These are phyloP conservation scores for Ophiocordyceps unilateralis DNA, from an alignment of 2,329 filamentous ascomycete species.

Conservation along the genomic window DNA sequence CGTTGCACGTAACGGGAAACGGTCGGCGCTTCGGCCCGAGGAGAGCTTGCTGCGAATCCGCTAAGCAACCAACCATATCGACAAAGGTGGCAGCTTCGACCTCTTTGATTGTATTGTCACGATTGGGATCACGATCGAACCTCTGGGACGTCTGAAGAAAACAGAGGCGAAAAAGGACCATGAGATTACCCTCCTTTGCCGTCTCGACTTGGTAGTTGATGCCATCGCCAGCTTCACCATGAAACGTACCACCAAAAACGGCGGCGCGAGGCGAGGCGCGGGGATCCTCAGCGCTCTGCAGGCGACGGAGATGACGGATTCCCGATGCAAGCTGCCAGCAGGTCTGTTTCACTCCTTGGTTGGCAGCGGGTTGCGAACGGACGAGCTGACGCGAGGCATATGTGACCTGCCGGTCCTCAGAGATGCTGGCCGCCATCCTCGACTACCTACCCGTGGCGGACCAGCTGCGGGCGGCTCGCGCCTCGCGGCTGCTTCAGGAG, in stretches of 20 bases:
- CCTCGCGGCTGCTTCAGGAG: conserved; percentile 75
- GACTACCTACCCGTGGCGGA: conserved; percentile 78
- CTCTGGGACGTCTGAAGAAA: not conserved
- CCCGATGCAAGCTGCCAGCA: conserved; percentile 65
- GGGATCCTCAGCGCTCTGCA: conserved; percentile 62
- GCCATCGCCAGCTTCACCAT: conserved; percentile 11
- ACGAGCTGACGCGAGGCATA: too few species aligned
- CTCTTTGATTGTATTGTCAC: too few species aligned
- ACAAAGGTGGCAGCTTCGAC: not conserved
- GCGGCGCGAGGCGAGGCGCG: conserved; percentile 17
- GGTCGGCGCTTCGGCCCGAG: too few species aligned
- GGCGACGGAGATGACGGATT: conserved; percentile 62
- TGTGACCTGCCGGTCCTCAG: too few species aligned
- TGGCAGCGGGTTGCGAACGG: not conserved
- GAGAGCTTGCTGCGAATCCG: not conserved
- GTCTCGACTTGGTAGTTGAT: not conserved
- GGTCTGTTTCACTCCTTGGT: conserved; percentile 31
- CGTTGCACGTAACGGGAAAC: too few species aligned
- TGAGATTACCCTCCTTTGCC: too few species aligned
- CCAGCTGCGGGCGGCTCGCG: conserved; percentile 68
- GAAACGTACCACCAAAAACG: conserved; percentile 26
- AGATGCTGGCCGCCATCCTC: conserved; percentile 75
- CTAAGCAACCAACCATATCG: not conserved
- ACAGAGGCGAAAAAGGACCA: not conserved
- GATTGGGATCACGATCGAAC: too few species aligned